phyloP scores from a whole-genome alignment of 345 rosid species.

The Populus alba region DNA sequence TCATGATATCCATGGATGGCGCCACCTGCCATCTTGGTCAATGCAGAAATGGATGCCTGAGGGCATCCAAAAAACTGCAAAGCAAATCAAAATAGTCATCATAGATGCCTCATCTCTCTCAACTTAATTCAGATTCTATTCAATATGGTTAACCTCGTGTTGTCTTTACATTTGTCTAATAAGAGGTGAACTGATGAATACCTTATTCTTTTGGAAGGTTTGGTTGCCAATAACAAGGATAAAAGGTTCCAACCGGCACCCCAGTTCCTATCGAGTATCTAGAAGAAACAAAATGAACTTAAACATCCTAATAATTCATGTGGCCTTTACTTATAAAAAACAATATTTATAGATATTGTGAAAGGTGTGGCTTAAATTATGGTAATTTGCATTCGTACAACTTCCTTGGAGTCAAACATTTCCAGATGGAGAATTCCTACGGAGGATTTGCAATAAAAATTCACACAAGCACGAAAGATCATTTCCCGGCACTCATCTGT shows the following conservation, averaged over 20 bases:
- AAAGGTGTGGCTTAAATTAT: not conserved
- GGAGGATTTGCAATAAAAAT: no score
- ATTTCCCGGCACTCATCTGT: slow-evolving; percentile 53
- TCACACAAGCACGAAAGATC: slow-evolving; percentile 58
- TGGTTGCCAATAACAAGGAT: slow-evolving; percentile 71
- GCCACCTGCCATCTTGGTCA: slow-evolving; percentile 93
- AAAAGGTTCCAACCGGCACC: slow-evolving; percentile 97
- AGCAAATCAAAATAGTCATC: slow-evolving; percentile 1
- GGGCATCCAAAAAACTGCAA: slow-evolving; percentile 41
- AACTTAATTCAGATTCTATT: not conserved
- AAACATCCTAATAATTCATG: not conserved
- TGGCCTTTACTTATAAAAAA: not conserved
- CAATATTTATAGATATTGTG: not conserved
- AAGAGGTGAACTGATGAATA: slow-evolving; percentile 20
- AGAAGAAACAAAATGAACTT: slow-evolving; percentile 13
- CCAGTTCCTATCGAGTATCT: slow-evolving; percentile 96
- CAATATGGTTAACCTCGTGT: not conserved
- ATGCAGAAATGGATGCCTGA: slow-evolving; percentile 84
- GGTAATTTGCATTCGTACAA: not conserved
- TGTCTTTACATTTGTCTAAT: not conserved
- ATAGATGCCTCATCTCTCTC: not conserved
- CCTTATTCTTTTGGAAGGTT: slow-evolving; percentile 79
- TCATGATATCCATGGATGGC: slow-evolving; percentile 79
- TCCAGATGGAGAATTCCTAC: slow-evolving; percentile 59
- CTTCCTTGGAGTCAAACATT: slow-evolving; percentile 78